Percentiles rank a stretch among this genome's conserved stretches.
These are phyloP conservation scores for Clonostachys byssicola DNA, from an alignment of 2,329 filamentous ascomycete genomes.

Conservation along the genomic window DNA sequence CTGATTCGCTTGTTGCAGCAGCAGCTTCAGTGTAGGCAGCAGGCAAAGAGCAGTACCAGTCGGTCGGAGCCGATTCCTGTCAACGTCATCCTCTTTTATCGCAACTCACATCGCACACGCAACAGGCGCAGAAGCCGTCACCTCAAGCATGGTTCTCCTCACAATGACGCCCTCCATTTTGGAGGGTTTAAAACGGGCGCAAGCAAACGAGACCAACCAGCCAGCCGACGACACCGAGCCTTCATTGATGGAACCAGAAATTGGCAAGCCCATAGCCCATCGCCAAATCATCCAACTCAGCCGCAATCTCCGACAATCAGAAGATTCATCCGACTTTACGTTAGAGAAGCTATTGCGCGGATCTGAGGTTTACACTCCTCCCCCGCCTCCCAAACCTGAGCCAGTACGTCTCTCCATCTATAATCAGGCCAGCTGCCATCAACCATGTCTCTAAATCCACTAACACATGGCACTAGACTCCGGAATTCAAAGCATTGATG, in stretches of 20 bases:
- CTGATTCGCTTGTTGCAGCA: background rate
- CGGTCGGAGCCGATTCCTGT: background rate
- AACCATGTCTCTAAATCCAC: background rate
- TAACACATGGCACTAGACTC: slow-evolving; percentile 44
- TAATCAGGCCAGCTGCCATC: background rate
- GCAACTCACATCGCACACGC: too few relatives aligned
- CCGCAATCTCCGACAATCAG: slow-evolving; percentile 36
- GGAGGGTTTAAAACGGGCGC: slow-evolving; percentile 47
- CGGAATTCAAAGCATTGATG: slow-evolving; percentile 87
- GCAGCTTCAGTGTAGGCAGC: background rate
- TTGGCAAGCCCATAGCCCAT: slow-evolving; percentile 70
- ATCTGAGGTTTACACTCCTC: slow-evolving; percentile 69
- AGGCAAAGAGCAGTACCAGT: background rate
- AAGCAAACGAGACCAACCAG: slow-evolving; percentile 5
- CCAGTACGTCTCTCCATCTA: slow-evolving; percentile 48
- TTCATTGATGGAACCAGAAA: slow-evolving; percentile 38
- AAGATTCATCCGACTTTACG: slow-evolving; percentile 28
- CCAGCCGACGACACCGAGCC: slow-evolving; percentile 31
- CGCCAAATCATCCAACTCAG: slow-evolving; percentile 62
- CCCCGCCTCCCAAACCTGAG: slow-evolving; percentile 74
- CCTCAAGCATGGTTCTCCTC: slow-evolving; percentile 64
- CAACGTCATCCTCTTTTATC: too few relatives aligned
- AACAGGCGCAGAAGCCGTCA: too few relatives aligned
- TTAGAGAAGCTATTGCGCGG: slow-evolving; percentile 71
- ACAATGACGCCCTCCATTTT: slow-evolving; percentile 70